Base-by-base conservation (phyloP, 352 stramenopile genomes). In the Thalassiosira mediterranea region DNA sequence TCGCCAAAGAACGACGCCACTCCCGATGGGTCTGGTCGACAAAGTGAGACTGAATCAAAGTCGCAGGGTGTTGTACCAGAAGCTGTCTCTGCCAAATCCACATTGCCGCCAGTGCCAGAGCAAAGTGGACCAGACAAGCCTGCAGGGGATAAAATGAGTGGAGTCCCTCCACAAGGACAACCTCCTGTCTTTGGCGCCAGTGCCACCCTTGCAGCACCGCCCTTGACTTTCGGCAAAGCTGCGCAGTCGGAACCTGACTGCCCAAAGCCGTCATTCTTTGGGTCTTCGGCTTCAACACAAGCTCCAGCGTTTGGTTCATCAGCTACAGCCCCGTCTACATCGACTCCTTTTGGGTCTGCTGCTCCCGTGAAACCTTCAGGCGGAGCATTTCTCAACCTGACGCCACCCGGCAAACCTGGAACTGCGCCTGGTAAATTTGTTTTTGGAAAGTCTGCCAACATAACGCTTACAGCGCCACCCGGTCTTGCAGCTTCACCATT, bases 361-460 rank as follows among this genome's bases (percentile, higher is more conserved):
- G 4, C 17, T 23, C n/a, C 13, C 40, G 56, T 34, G 4, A 54
- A 53, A 53, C 29, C 11, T 48, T 46, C 61, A 7, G 72, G 75
- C 44, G 70, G 76, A 37, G 54, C 75, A 15, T 93, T 93, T 69
- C 76, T 91, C 28, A 77, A 89, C 48, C 82, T 93, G n/a, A 91
- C 86, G 37, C 87, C 87, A 15, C 87, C 87, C 1, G 81, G 73
- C 42, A 78, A 67, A 32, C 53, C 48, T 25, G 60, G 75, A 3
- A 59, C 48, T n/a, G 66, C 57, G 15, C 31, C 74, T 11, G 66
- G 51, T 5, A 65, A 73, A 53, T 93, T 90, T 70, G 64, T 72
- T 1, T 93, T 93, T 70, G 87, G 84, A n/a, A 83, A 65, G 47
- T 85, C 78, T 31, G 60, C 65, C 7, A 85, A 77, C 11, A 90